Evolutionary conservation across 176 grass and related monocot species (phyloP), one percentile per base, ranked within the genome.

Genomic region (Themeda triandra): DNA sequence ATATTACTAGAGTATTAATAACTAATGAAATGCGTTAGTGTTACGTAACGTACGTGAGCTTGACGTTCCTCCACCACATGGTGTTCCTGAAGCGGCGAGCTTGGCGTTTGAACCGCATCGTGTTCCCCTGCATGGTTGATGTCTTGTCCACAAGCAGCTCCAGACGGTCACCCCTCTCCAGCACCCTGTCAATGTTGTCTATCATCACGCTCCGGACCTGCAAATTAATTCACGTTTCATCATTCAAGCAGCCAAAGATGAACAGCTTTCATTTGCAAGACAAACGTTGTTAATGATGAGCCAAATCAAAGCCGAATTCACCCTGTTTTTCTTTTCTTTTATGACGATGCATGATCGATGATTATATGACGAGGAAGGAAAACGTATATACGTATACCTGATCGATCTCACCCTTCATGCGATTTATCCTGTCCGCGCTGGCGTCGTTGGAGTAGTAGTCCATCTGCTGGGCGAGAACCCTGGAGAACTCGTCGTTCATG

Each of bases 401-500:
- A 81, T 85, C 86, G 74, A 97, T 97, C 86, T 97, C 94, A 74
- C 92, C 94, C 79, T 45, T 97, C 60, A 97, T 94, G 80, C 92
- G 94, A 63, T 77, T 94, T 74, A 94, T 92, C 73, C 81, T 94
- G 49, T 97, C 94, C 4, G 92, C 86, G 45, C 86, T 92, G n/a
- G 92, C 90, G 56, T 97, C 90, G 56, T 89, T 97, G 33, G 94
- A 94, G 45, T 90, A 97, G 35, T 94, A 97, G 46, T 97, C 94
- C 71, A 97, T 94, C 58, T 89, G 94, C 77, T 97, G 88, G 69
- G 66, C 89, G 81, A 97, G 90, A 67, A 94, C 88, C 86, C 94
- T 86, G 4, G 94, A 97, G 84, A 94, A 97, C 82, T 97, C 94
- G 19, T 97, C 92, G 28, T 97, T 94, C 94, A 97, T 97, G 18